phyloP scores from a whole-genome alignment of 345 rosid species.

The Eutrema yunnanense region DNA sequence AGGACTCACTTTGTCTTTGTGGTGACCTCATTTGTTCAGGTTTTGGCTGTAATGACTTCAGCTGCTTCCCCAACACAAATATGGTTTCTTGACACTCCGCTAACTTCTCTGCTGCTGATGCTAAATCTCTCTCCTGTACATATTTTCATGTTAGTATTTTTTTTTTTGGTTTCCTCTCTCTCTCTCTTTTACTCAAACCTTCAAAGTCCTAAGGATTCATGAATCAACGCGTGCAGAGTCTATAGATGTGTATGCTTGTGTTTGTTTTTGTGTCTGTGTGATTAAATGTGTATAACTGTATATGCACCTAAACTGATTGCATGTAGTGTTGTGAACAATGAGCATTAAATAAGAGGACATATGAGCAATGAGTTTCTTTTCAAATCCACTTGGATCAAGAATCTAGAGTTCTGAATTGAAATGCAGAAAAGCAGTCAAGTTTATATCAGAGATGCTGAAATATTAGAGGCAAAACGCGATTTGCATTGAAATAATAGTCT shows the following conservation, averaged over 20 bases:
- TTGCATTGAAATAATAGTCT: neutral
- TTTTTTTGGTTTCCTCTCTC: neutral
- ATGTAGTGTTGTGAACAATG: neutral
- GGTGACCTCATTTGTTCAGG: slow-evolving; percentile 43
- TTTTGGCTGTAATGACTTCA: slow-evolving; percentile 62
- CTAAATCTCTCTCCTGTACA: slow-evolving; percentile 66
- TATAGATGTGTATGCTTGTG: neutral
- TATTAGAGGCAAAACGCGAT: neutral
- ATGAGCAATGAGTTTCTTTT: neutral
- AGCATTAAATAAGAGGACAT: neutral
- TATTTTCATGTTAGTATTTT: neutral
- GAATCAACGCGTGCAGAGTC: neutral
- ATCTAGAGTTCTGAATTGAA: neutral
- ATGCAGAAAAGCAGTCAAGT: neutral
- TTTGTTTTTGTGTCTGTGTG: neutral
- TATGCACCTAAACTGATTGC: neutral
- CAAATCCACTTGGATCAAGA: slow-evolving; percentile 1
- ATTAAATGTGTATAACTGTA: neutral
- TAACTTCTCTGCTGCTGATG: slow-evolving; percentile 89
- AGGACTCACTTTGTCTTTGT: slow-evolving; percentile 23
- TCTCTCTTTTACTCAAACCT: neutral
- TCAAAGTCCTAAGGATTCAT: neutral
- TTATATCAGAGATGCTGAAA: neutral
- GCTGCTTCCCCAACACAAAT: slow-evolving; percentile 81
- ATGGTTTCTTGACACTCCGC: slow-evolving; percentile 96